These are phyloP conservation scores for Apostasia ramifera DNA, from an alignment of 106 monocot genomes.

Conservation along the genomic window DNA sequence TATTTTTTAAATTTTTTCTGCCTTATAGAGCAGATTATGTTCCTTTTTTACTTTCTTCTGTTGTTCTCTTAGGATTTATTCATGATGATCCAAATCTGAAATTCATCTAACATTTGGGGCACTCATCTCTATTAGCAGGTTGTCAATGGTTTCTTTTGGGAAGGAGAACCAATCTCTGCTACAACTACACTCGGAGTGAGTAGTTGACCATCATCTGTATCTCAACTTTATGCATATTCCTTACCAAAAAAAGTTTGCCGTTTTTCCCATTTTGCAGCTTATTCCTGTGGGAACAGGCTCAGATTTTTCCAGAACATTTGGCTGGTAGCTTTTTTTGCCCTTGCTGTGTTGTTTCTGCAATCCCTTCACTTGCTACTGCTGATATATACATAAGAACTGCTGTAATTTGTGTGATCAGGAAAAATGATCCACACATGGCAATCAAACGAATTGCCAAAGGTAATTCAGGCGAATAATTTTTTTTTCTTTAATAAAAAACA, in stretches of 20 bases:
- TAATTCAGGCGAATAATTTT: constrained; percentile 10
- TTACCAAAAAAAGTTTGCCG: not conserved
- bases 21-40: not conserved
- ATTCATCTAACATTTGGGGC: constrained; percentile 3
- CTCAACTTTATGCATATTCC: not conserved
- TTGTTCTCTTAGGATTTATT: too few relatives aligned
- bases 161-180: constrained; percentile 39
- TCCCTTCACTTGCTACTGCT: constrained; percentile 5
- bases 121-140: constrained; percentile 46
- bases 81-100: not conserved
- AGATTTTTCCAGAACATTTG: constrained; percentile 97
- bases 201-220: constrained; percentile 11
- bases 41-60: not conserved
- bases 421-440: constrained; percentile 79
- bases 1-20: too few relatives aligned
- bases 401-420: constrained; percentile 50
- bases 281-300: constrained; percentile 97
- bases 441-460: constrained; percentile 87
- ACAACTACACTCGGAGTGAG: constrained; percentile 88
- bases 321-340: constrained; percentile 50
- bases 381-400: not conserved
- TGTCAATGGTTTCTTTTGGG: constrained; percentile 90
- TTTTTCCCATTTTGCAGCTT: constrained; percentile 48
- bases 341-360: not conserved
- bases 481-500: not conserved